Conservation (phyloP, 129 eudicot genomes). For the Gnaphalium uliginosum region DNA sequence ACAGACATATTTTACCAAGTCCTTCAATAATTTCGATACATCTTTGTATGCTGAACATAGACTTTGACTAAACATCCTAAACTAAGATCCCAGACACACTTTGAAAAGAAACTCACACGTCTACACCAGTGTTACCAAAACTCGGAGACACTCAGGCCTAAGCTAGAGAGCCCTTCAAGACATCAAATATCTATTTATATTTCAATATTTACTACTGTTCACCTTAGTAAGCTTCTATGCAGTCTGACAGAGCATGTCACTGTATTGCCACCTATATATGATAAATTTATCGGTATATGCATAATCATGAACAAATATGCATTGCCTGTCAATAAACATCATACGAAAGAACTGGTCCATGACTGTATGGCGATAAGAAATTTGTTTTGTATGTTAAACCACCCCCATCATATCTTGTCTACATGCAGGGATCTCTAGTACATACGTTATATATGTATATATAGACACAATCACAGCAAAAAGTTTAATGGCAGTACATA, state of each 20-base stretch:
- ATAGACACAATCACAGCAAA: background rate
- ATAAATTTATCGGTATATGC: background rate
- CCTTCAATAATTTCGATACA: background rate
- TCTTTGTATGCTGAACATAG: background rate
- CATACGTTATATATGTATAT: background rate
- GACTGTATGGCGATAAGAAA: background rate
- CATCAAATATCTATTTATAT: background rate
- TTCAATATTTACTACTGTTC: background rate
- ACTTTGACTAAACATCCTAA: background rate
- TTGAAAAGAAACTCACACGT: background rate
- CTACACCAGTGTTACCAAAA: background rate
- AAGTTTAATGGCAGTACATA: background rate
- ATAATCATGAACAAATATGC: background rate
- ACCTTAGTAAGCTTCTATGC: background rate
- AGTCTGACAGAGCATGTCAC: background rate
- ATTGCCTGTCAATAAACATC: background rate
- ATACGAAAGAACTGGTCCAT: background rate
- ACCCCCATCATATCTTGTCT: background rate
- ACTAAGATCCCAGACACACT: background rate
- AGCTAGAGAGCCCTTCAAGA: background rate
- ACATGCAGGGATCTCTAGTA: background rate
- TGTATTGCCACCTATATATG: background rate
- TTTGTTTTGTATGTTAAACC: background rate
- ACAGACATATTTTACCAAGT: too few relatives aligned
- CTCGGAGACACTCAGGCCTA: background rate